A percentile compares a stretch with the other conserved stretches of the same genome.
These are phyloP conservation scores for Nannochloris sp. DNA, from an alignment of 139 green algal genomes.

Conservation along the genomic window DNA sequence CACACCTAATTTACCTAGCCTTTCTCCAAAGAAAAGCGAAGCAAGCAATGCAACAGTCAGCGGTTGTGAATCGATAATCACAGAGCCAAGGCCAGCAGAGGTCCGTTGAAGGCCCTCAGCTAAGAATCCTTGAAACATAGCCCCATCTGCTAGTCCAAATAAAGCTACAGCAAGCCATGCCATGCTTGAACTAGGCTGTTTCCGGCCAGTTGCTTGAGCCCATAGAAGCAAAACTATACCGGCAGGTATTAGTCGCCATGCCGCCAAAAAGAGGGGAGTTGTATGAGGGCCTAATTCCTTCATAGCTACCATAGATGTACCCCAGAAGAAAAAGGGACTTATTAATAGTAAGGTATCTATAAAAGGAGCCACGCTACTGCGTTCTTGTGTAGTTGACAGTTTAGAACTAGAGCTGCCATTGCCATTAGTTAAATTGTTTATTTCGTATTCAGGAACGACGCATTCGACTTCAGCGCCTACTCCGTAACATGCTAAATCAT, in stretches of 20 bases:
- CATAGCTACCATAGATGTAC: constrained; percentile 92
- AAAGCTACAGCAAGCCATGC: constrained; percentile 78
- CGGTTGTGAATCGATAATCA: constrained; percentile 97
- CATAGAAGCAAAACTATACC: constrained; percentile 76
- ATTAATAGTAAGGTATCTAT: constrained; percentile 55
- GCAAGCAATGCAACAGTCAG: constrained; percentile 91
- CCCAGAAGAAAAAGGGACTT: constrained; percentile 96
- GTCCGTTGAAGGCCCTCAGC: constrained; percentile 77
- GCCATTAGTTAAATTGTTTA: background rate
- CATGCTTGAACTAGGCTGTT: constrained; percentile 41
- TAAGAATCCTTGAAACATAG: constrained; percentile 80
- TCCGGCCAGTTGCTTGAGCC: constrained; percentile 52
- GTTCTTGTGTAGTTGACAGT: constrained; percentile 5
- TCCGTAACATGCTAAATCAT: background rate
- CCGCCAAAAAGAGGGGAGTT: constrained; percentile 80
- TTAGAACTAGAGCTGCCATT: background rate
- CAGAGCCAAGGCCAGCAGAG: constrained; percentile 68
- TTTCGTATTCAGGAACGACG: background rate
- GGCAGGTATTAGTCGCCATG: constrained; percentile 82
- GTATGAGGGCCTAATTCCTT: constrained; percentile 69
- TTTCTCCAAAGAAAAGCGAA: constrained; percentile 86
- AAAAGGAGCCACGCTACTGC: background rate
- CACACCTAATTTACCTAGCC: constrained; percentile 36
- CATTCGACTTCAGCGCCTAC: background rate
- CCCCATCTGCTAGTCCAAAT: constrained; percentile 88